Evolutionary conservation across 2,329 filamentous ascomycete species (phyloP), one percentile per base, ranked within the genome.

Genomic region (Monosporascus sp.): DNA sequence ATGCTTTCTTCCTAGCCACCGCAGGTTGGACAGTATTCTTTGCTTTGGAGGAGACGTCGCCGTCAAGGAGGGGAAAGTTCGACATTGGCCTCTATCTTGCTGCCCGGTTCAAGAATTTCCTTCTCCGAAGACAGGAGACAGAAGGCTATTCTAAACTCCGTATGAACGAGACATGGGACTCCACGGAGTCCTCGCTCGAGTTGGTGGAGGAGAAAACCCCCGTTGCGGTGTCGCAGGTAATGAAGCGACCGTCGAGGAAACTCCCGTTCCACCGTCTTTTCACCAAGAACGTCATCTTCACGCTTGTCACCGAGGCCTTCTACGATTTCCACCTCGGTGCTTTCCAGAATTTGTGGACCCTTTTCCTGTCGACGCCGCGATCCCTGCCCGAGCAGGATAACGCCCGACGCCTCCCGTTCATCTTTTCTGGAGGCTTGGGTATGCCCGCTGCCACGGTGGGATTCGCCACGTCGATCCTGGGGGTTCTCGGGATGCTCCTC

Each of bases 281-380:
- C 71, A 78, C 76, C 1, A 70, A 69, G 49, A 77, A 78, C 52
- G 74, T 79, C 44, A 67, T 77, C 54, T 73, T 76, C 51, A 80
- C 77, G 0, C 72, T 90, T 3, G 64, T 88, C 48, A 80, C 78
- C 25, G 84, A 86, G 57, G 85, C 85, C 35, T 80, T 90, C 48
- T 83, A 89, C 60, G 85, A 87, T 57, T 83, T 90, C 63, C 87
- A 90, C 70, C 81, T 76, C 58, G 84, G 82, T 56, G 81, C 85
- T 20, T 89, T 89, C 69, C 83, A 83, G 54, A 82, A 85, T 52
- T 76, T 89, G 51, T 87, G 83, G 72, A 84, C 85, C 14, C 76
- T 88, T 15, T 88, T 88, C 70, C 74, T 89, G 35, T 87, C 86
- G 0, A 84, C 83, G 1, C 82, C 85, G 0, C 81, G 84, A n/a